These are phyloP conservation scores for Kwoniella dendrophila DNA, from an alignment of 768 basidiomycete species.

Conservation along the genomic window DNA sequence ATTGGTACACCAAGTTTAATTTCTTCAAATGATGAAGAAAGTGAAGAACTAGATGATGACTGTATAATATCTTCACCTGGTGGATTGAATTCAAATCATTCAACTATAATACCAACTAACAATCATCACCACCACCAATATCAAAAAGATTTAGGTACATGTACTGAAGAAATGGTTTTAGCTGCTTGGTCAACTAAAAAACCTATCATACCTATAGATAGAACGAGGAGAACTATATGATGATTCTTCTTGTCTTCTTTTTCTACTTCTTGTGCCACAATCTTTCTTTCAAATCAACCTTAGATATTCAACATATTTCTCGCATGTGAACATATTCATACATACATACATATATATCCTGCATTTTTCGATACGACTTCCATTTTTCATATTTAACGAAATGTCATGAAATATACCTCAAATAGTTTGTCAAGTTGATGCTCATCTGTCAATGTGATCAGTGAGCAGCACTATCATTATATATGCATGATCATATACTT, in stretches of 20 bases:
- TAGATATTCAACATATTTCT: neutral
- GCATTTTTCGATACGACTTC: slow-evolving; percentile 18
- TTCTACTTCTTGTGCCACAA: neutral
- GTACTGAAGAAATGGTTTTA: slow-evolving; percentile 9
- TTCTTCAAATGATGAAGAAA: slow-evolving; percentile 18
- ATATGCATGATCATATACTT: no score
- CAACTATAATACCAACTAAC: neutral
- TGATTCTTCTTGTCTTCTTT: no score
- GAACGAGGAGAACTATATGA: no score
- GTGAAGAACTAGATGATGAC: no score
- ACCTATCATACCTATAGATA: no score
- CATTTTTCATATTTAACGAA: no score
- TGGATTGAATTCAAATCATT: slow-evolving; percentile 2
- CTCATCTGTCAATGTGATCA: no score
- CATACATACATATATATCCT: slow-evolving; percentile 10
- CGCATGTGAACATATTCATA: slow-evolving; percentile 1
- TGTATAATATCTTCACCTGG: slow-evolving; percentile 3
- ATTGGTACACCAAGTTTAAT: slow-evolving; percentile 24
- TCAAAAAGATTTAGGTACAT: neutral
- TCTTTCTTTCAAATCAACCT: neutral
- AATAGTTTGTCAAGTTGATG: no score
- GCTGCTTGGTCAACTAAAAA: slow-evolving; percentile 11
- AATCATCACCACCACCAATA: neutral
- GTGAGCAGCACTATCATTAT: no score
- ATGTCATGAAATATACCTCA: slow-evolving; percentile 7